Base-by-base conservation (phyloP, 768 basidiomycete genomes). In the Tephrocybe sp. region DNA sequence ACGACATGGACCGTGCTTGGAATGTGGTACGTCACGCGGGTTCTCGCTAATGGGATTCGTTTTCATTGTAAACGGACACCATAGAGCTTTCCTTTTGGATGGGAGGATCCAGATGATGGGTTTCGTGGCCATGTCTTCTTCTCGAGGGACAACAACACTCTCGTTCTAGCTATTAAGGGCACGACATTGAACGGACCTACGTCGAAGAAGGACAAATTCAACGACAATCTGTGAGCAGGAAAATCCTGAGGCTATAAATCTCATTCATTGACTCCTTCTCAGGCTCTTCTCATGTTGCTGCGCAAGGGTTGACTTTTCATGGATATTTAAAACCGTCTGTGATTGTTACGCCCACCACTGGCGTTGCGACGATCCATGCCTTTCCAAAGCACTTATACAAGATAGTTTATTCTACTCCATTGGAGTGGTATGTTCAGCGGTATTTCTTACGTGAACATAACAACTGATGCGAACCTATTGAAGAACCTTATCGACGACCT, bases 331-430 rank as follows among this genome's bases (percentile, higher is more conserved):
- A 32, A 84, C 88, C 2, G 95, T 97, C 3, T 98, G 96, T 70
- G 79, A 90, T 59, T 98, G 96, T 69, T 94, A 84, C 64, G 72
- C 80, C 2, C 73, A 79, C 9, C 73, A 77, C 31, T 85, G 78
- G 75, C 78, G 77, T 33, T 98, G 96, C 66, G 86, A 91, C 55
- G 78, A 83, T 46, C 76, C 78, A 14, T 98, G 96, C 68, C 72
- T 98, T 45, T 84, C 88, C 45, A 75, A 87, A 40, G 88, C 95
- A 2, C 82, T 98, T 33, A 73, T 93, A 48, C 75, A 90, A 65
- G 94, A 98, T 52, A 90, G 87, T 59, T 68, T 97, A n/a, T 98
- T 98, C 70, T 97, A 97, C 65, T 86, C 87, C 2, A 74, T 87
- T 33, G 96, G 93, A 22, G 83, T 92, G 40, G 89, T 92, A 55